Conservation (phyloP, 2,329 filamentous ascomycete species). For the Ascochyta fabae region DNA sequence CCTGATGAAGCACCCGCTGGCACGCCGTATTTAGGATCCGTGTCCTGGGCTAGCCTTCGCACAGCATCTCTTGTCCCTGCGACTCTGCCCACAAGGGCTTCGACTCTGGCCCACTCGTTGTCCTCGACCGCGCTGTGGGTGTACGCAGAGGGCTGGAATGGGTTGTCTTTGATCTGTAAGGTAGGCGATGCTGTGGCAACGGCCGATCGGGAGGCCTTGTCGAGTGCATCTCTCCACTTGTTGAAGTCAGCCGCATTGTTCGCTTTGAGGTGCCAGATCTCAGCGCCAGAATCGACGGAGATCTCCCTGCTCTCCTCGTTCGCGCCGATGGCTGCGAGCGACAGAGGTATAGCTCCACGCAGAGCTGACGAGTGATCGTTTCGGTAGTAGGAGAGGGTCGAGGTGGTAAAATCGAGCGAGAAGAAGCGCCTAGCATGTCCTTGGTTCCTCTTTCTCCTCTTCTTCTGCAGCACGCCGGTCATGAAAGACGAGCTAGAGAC, state of each 20-base stretch:
- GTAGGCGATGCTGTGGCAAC: constrained; percentile 37
- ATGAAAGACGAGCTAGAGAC: constrained; percentile 65
- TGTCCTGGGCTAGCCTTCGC: constrained; percentile 83
- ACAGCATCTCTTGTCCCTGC: constrained; percentile 89
- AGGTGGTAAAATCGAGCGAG: constrained; percentile 92
- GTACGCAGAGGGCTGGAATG: constrained; percentile 26
- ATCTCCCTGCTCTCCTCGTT: constrained; percentile 90
- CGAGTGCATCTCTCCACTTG: constrained; percentile 85
- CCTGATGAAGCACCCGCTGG: constrained; percentile 37
- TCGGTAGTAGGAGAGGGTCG: constrained; percentile 94
- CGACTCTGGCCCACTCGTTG: constrained; percentile 85
- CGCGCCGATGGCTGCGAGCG: constrained; percentile 86
- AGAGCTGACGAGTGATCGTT: constrained; percentile 92
- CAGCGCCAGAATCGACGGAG: constrained; percentile 93
- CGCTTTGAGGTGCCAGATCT: constrained; percentile 93
- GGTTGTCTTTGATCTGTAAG: constrained; percentile 35
- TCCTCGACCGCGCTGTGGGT: constrained; percentile 65
- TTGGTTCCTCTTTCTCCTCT: constrained; percentile 90
- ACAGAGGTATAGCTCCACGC: constrained; percentile 89
- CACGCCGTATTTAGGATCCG: constrained; percentile 67
- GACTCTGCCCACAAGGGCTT: constrained; percentile 82
- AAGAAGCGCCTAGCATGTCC: constrained; percentile 94
- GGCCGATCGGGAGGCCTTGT: constrained; percentile 72
- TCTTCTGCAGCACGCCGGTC: constrained; percentile 85
- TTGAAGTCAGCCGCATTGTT: constrained; percentile 83